Percentiles rank a stretch among this genome's conserved stretches.
Conservation (phyloP, 192 early-diverging fungal species). For the Linnemannia elongata region DNA sequence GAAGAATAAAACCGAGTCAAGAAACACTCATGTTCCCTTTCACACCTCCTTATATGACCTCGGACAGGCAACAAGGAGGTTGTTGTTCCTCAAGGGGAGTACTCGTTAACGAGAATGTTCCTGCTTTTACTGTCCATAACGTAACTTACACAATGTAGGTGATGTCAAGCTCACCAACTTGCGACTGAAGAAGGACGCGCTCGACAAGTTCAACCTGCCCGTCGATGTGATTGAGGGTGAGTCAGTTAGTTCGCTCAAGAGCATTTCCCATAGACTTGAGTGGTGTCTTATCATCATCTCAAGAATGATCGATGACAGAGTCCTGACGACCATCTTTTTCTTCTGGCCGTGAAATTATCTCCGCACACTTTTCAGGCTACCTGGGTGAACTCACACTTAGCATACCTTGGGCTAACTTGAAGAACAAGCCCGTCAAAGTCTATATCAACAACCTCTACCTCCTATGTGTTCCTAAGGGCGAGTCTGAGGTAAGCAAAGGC, state of each 20-base stretch:
- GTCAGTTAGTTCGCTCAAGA: constrained; percentile 19
- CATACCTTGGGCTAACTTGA: constrained; percentile 98
- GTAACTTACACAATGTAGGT: constrained; percentile 64
- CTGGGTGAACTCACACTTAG: constrained; percentile 91
- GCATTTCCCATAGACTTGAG: neutral
- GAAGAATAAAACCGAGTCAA: neutral
- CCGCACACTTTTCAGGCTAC: constrained; percentile 70
- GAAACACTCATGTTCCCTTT: neutral
- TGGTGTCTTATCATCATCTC: neutral
- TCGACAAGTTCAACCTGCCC: constrained; percentile 95
- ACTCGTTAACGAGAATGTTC: neutral
- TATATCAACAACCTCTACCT: constrained; percentile 91
- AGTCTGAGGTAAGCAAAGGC: constrained; percentile 65
- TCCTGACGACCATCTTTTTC: neutral
- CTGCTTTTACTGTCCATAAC: neutral
- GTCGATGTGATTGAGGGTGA: constrained; percentile 91
- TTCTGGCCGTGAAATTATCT: neutral
- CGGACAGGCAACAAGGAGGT: neutral
- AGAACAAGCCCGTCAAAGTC: constrained; percentile 92
- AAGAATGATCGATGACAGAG: neutral
- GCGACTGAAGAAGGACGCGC: constrained; percentile 86
- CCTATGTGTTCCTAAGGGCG: constrained; percentile 85
- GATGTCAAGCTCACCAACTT: constrained; percentile 97
- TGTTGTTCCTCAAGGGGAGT: neutral
- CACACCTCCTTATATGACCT: neutral